phyloP scores from a whole-genome alignment of 768 basidiomycete species.

The Tricholoma sp. region DNA sequence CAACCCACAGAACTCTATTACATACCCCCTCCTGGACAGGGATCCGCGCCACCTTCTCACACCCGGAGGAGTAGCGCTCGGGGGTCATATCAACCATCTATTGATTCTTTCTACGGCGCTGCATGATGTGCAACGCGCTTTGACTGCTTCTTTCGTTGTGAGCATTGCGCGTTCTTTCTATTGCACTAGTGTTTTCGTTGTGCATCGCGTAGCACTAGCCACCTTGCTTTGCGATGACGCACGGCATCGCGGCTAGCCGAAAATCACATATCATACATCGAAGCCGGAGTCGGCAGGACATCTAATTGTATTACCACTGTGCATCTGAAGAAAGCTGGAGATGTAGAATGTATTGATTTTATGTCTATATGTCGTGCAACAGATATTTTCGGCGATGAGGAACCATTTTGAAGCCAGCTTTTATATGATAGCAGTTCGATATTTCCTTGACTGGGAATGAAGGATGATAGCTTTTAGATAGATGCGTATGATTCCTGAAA shows the following conservation, averaged over 20 bases:
- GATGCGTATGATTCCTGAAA: no score
- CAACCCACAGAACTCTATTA: background rate
- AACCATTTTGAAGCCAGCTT: no score
- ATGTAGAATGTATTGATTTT: background rate
- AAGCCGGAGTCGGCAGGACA: background rate
- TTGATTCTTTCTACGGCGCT: conserved; percentile 39
- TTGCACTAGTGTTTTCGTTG: background rate
- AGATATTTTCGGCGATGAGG: no score
- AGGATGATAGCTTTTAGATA: no score
- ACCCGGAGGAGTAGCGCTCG: conserved; percentile 15
- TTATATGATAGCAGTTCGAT: no score
- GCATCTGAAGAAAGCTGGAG: background rate
- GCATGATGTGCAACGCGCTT: background rate
- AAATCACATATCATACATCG: background rate
- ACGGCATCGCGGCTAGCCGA: background rate
- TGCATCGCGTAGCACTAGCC: background rate
- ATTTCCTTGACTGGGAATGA: no score
- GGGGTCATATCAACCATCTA: conserved; percentile 26
- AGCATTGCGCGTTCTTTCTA: no score
- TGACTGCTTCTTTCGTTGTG: no score
- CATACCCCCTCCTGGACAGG: background rate
- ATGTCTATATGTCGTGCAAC: no score
- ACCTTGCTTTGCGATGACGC: background rate
- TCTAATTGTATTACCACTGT: background rate
- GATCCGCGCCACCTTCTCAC: conserved; percentile 10